These are phyloP conservation scores for Prototheca cutis DNA, from an alignment of 163 green algal genomes.

Conservation along the genomic window DNA sequence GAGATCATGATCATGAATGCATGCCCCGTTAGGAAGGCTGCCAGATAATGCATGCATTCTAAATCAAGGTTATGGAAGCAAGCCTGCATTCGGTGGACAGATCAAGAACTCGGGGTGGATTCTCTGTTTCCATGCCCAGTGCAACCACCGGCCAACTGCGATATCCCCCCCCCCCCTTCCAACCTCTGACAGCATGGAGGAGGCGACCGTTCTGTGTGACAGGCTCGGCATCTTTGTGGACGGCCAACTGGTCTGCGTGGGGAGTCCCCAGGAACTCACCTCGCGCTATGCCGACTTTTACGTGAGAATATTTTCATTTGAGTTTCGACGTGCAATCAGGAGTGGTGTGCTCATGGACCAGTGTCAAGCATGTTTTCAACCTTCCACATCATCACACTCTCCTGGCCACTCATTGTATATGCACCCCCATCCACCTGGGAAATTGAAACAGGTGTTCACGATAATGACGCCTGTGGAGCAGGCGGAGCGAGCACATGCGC, in stretches of 20 bases:
- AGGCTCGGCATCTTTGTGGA: conserved; percentile 93
- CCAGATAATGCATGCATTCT: no score
- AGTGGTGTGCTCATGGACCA: background rate
- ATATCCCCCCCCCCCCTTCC: background rate
- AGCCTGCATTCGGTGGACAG: no score
- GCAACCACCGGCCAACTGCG: no score
- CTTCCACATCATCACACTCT: background rate
- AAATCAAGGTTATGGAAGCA: no score
- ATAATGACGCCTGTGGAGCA: conserved; percentile 40
- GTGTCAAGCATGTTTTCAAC: background rate
- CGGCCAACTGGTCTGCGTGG: conserved; percentile 79
- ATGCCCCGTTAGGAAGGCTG: no score
- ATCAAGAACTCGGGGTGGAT: no score
- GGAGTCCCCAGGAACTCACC: conserved; percentile 70
- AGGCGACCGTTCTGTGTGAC: conserved; percentile 67
- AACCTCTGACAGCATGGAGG: conserved; percentile 38
- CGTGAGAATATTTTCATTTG: conserved; percentile 18
- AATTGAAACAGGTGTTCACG: conserved; percentile 54
- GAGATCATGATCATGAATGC: no score
- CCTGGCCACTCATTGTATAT: background rate
- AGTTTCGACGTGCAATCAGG: background rate
- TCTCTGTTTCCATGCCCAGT: background rate
- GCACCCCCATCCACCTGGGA: no score
- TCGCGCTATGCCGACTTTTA: conserved; percentile 59
- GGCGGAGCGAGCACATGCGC: conserved; percentile 22